Conservation (phyloP, 768 basidiomycete genomes). For the Thelephora aurantiotincta region DNA sequence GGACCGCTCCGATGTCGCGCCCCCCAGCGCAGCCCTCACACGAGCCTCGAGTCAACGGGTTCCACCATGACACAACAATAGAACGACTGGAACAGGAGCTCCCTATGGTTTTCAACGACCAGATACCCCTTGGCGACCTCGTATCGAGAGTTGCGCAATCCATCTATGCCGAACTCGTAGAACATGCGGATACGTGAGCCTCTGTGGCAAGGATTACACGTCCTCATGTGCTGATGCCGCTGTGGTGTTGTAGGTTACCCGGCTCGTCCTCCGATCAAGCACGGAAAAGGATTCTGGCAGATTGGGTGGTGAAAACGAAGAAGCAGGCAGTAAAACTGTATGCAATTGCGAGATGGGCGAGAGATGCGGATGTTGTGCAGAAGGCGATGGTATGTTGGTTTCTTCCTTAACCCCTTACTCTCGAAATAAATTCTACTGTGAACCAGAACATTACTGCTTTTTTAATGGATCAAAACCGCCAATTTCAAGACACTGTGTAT, state of each 20-base stretch:
- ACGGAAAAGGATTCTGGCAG: conserved; percentile 69
- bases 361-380: conserved; percentile 72
- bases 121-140: conserved; percentile 58
- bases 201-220: neutral
- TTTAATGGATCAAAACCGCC: conserved; percentile 71
- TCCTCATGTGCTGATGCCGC: neutral
- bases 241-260: conserved; percentile 30
- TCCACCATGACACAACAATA: conserved; percentile 21
- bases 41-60: conserved; percentile 15
- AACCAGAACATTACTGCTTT: conserved; percentile 76
- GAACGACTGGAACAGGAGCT: conserved; percentile 63
- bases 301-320: conserved; percentile 84
- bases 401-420: neutral
- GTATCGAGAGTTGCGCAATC: conserved; percentile 66
- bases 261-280: conserved; percentile 63
- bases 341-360: conserved; percentile 76
- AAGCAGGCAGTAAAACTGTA: conserved; percentile 84
- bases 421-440: neutral
- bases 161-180: conserved; percentile 72
- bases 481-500: conserved; percentile 59
- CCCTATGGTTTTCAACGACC: conserved; percentile 57
- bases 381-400: conserved; percentile 58
- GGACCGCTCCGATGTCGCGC: conserved; percentile 1
- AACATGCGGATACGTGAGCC: conserved; percentile 75
- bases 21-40: conserved; percentile 3